A percentile compares a stretch with the other conserved stretches of the same genome.
Conservation (phyloP, 805 yeast genomes). For the Teunomyces atbi region DNA sequence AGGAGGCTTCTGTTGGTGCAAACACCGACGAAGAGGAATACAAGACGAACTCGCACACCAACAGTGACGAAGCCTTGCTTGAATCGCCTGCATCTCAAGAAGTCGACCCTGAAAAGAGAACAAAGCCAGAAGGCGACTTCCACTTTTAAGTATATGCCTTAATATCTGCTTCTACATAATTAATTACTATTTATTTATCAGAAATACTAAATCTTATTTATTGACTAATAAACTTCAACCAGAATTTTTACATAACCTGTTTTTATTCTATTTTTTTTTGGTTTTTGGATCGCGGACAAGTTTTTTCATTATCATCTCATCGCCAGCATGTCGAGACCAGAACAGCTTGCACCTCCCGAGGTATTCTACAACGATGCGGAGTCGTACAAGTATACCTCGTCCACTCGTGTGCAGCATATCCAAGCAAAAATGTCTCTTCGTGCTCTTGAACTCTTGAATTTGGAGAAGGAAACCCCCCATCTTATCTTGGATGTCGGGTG, state of each 20-base stretch:
- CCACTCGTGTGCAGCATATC: constrained; percentile 96
- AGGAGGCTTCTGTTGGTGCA: not conserved
- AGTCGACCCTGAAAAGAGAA: not conserved
- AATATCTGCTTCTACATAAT: not conserved
- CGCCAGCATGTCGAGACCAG: constrained; percentile 84
- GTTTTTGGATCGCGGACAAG: not conserved
- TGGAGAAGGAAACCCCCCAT: constrained; percentile 59
- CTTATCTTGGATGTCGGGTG: constrained; percentile 90
- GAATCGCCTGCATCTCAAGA: not conserved
- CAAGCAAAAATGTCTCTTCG: constrained; percentile 97
- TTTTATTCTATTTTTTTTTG: not conserved
- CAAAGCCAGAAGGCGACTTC: constrained; percentile 4
- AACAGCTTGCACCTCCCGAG: constrained; percentile 95
- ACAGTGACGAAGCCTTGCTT: constrained; percentile 2
- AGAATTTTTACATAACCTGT: too few relatives aligned
- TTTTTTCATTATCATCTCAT: not conserved
- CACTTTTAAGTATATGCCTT: not conserved
- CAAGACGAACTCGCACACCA: not conserved
- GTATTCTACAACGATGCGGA: constrained; percentile 89
- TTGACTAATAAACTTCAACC: too few relatives aligned
- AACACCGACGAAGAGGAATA: not conserved
- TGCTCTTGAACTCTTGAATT: constrained; percentile 81
- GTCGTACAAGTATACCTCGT: constrained; percentile 83
- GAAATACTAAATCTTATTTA: not conserved
- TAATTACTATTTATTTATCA: not conserved